Evolutionary conservation across 1,139 yeast genomes (phyloP).

Genomic region (Yamadazyma dushanensis): DNA sequence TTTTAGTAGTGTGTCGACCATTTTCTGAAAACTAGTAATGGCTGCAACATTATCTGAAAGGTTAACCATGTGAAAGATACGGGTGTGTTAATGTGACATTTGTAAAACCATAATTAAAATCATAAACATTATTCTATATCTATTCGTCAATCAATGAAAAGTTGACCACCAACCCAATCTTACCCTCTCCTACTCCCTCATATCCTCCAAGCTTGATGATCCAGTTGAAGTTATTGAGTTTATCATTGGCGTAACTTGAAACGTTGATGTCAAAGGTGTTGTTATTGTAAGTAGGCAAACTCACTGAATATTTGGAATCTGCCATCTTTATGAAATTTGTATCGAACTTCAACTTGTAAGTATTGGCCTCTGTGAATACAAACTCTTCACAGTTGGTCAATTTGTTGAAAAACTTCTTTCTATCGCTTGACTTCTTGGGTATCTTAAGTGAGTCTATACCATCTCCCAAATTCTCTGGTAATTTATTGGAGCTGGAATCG

Average conservation of each 20-base stretch:
- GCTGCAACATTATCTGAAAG: too few relatives aligned
- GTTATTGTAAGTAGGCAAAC: conserved; percentile 40
- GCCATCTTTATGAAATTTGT: conserved; percentile 42
- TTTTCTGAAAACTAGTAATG: too few relatives aligned
- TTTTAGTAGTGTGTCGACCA: not conserved
- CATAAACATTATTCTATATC: not conserved
- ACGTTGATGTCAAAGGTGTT: conserved; percentile 44
- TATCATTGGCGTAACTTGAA: conserved; percentile 40
- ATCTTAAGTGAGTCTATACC: conserved; percentile 22
- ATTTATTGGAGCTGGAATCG: conserved; percentile 14
- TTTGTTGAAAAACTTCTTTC: conserved; percentile 37
- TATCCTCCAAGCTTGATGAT: conserved; percentile 39
- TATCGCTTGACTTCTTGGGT: conserved; percentile 27
- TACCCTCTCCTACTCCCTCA: conserved; percentile 39
- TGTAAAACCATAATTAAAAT: too few relatives aligned
- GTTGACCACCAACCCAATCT: conserved; percentile 38
- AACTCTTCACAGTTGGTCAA: conserved; percentile 31
- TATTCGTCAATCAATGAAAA: conserved; percentile 39
- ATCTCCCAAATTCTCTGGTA: conserved; percentile 23
- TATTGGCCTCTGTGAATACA: conserved; percentile 24
- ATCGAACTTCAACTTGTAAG: conserved; percentile 38
- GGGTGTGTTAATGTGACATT: too few relatives aligned
- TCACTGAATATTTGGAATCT: conserved; percentile 42
- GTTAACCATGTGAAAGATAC: too few relatives aligned
- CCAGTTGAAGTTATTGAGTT: conserved; percentile 47